Base-by-base conservation (phyloP, 805 yeast genomes). In the Saturnispora sanitii region DNA sequence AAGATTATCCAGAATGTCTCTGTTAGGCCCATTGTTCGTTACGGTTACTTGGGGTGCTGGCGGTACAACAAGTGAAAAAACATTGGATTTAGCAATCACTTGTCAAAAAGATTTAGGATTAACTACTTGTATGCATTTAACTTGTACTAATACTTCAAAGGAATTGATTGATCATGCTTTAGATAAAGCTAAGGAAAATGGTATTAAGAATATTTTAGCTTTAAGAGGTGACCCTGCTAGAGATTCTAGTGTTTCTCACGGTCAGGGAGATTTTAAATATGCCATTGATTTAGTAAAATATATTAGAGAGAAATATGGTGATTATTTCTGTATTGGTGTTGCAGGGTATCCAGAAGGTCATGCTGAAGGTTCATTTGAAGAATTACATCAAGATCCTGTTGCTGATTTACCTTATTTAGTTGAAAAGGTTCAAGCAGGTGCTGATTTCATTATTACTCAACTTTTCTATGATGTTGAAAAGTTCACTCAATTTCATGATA, bases 21-120 rank as follows among this genome's bases (percentile, higher is more conserved):
- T 82, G 3, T 64, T 92, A 46, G 88, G 87, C 42, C 97, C 97
- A 3, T 65, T 81, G 13, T 94, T 92, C 57, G 79, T 90, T 41
- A 85, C 95, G 3, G 82, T 92, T 12, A 92, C 99, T 0, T 92
- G 97, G 96, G 98, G 97, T 26, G 97, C 98, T 4, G 97, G 97
- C 31, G 98, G 98, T 3, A 78, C 94, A 4, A 86, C 96, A 8
- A 77, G 90, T 35, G 81, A 75, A 37, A 87, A 86, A 64, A 84
- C 96, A 0, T 60, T 92, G 44, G 90, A 84, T 33, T 67, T 92
- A 43, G 95, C 96, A 1, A 66, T 75, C 19, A 71, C 83, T 2
- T 81, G 94, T 50, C 85, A 82, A 52, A 64, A 71, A 35, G 85
- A 79, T 37, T 67, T 88, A 44, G 80, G 81, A 3, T 63, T 90